Conservation (phyloP, 441 rosid genomes). For the Bocquillonia castaneifolia region DNA sequence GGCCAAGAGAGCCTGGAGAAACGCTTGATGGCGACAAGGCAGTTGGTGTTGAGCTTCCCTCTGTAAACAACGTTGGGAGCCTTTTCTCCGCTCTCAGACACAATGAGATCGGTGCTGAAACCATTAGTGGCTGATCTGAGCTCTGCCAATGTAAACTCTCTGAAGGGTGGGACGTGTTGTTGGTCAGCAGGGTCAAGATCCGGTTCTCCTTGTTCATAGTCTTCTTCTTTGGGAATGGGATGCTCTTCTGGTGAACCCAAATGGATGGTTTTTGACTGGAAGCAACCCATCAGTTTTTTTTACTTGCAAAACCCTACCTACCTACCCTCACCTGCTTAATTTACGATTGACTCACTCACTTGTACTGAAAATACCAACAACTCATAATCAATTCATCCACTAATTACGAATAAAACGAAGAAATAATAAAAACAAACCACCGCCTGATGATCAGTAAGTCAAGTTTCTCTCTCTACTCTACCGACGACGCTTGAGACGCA, state of each 20-base stretch:
- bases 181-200: conserved; percentile 46
- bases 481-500: too few relatives aligned
- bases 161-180: conserved; percentile 36
- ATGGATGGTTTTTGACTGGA: conserved; percentile 66
- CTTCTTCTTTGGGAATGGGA: conserved; percentile 37
- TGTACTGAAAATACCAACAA: too few relatives aligned
- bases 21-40: conserved; percentile 41
- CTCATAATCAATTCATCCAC: too few relatives aligned
- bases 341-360: too few relatives aligned
- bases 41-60: conserved; percentile 33
- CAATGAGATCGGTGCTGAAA: conserved; percentile 36
- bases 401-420: too few relatives aligned
- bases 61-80: conserved; percentile 49
- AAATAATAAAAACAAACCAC: too few relatives aligned
- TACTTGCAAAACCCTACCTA: too few relatives aligned
- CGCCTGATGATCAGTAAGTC: too few relatives aligned
- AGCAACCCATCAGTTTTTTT: conserved; percentile 52
- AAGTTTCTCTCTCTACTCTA: too few relatives aligned
- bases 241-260: conserved; percentile 55
- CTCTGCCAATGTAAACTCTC: conserved; percentile 46
- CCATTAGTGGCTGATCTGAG: conserved; percentile 35
- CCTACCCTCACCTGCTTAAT: too few relatives aligned
- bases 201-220: conserved; percentile 41
- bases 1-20: conserved; percentile 54
- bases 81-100: conserved; percentile 52